A percentile compares a stretch with the other conserved stretches of the same genome.
phyloP scores from a whole-genome alignment of 2,329 filamentous ascomycete species.

The Ophiostoma angusticollis region DNA sequence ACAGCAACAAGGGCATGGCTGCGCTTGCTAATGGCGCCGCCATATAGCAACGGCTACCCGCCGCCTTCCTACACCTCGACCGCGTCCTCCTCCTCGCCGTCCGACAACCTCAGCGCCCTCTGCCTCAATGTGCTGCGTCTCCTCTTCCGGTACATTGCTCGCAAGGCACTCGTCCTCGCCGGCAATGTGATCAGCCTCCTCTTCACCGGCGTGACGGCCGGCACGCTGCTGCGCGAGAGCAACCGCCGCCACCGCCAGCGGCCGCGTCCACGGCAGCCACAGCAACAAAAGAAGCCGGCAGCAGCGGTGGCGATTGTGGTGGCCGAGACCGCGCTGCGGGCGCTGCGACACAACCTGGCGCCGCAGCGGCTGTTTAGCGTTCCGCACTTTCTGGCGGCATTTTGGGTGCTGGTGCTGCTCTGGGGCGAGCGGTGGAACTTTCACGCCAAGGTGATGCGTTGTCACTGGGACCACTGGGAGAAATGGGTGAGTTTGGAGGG shows the following conservation, averaged over 20 bases:
- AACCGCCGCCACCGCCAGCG: conserved; percentile 1
- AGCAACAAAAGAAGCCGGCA: not conserved
- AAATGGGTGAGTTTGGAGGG: conserved; percentile 56
- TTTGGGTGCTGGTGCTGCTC: conserved; percentile 68
- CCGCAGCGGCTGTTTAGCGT: conserved; percentile 44
- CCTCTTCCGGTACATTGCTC: conserved; percentile 18
- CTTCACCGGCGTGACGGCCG: conserved; percentile 5
- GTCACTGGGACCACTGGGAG: conserved; percentile 82
- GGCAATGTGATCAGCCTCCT: conserved; percentile 2
- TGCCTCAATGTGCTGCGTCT: conserved; percentile 19
- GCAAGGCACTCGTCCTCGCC: not conserved
- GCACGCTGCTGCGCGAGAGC: conserved; percentile 10
- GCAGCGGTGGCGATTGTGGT: conserved; percentile 9
- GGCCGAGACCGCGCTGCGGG: conserved; percentile 12
- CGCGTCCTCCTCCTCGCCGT: conserved; percentile 10
- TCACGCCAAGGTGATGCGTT: conserved; percentile 53
- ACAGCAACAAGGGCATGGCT: conserved; percentile 16
- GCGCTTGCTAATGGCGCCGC: conserved; percentile 24
- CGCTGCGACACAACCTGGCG: conserved; percentile 33
- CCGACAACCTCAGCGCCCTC: conserved; percentile 24
- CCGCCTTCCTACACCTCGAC: not conserved
- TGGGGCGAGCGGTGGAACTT: conserved; percentile 81
- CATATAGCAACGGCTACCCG: conserved; percentile 23
- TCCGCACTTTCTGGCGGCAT: conserved; percentile 50
- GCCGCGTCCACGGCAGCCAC: conserved; percentile 15